Evolutionary conservation across 768 basidiomycete genomes (phyloP).

Genomic region (Phanerochaete carnosa): DNA sequence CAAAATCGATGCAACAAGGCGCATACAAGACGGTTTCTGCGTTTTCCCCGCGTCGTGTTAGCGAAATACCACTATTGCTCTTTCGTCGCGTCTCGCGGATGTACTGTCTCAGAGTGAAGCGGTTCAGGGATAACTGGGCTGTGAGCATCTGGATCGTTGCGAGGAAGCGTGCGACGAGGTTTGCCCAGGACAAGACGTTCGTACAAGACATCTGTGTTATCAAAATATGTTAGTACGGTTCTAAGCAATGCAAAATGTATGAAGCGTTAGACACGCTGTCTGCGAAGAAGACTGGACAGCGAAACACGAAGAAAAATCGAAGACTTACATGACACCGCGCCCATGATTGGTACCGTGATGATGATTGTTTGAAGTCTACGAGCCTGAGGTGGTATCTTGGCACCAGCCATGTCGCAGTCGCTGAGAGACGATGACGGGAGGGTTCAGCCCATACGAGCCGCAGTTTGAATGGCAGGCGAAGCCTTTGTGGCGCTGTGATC

Average conservation of each 20-base stretch:
- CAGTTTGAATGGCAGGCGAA: background rate
- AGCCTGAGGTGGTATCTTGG: slow-evolving; percentile 39
- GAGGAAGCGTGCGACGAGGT: slow-evolving; percentile 39
- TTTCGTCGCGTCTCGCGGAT: background rate
- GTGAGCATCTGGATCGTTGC: slow-evolving; percentile 10
- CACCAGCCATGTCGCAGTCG: background rate
- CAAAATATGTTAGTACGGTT: background rate
- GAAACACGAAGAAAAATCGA: background rate
- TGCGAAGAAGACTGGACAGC: background rate
- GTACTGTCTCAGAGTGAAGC: background rate
- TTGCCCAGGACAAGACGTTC: slow-evolving; percentile 57
- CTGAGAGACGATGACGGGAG: background rate
- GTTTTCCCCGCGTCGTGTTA: background rate
- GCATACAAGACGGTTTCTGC: background rate
- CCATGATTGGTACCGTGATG: slow-evolving; percentile 61
- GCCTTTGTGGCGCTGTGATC: slow-evolving; percentile 4
- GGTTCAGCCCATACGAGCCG: background rate
- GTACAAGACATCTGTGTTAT: slow-evolving; percentile 55
- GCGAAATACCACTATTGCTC: background rate
- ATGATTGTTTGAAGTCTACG: slow-evolving; percentile 52
- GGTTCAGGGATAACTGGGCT: slow-evolving; percentile 9
- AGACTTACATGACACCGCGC: slow-evolving; percentile 57
- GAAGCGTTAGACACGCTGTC: too few species aligned
- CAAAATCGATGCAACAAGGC: background rate
- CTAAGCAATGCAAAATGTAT: background rate